Conservation (phyloP, 768 basidiomycete species). For the Rhodotorula taiwanensis region DNA sequence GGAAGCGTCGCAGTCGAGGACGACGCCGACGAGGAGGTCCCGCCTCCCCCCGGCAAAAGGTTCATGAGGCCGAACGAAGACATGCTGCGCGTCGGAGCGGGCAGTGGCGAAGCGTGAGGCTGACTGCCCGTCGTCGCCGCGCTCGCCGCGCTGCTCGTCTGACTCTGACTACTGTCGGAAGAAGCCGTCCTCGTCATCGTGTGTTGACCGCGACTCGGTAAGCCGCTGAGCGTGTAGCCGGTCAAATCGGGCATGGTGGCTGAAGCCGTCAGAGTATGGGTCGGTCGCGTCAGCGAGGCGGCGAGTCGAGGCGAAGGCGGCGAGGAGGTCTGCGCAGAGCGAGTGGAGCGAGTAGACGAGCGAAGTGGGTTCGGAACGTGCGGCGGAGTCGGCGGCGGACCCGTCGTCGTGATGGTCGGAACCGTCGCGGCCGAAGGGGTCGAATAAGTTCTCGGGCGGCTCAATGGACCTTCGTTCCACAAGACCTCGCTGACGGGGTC, state of each 20-base stretch:
- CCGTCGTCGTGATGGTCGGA: conserved; percentile 9
- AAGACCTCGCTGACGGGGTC: neutral
- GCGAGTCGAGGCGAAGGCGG: neutral
- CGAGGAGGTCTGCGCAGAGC: neutral
- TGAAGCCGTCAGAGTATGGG: neutral
- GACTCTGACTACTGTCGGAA: too few species aligned
- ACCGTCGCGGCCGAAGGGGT: neutral
- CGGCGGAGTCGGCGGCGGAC: neutral
- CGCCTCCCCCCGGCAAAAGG: neutral
- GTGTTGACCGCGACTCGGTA: neutral
- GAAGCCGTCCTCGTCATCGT: neutral
- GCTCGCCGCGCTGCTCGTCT: neutral
- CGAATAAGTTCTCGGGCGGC: neutral
- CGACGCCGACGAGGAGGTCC: neutral
- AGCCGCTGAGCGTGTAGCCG: neutral
- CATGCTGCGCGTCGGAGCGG: neutral
- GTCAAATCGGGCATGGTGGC: conserved; percentile 4
- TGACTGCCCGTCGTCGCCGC: neutral
- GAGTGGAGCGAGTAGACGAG: neutral
- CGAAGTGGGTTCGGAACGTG: too few species aligned
- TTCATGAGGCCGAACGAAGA: conserved; percentile 1
- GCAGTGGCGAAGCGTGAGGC: neutral
- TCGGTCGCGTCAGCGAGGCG: neutral
- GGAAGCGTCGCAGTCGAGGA: conserved; percentile 1
- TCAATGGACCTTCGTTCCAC: neutral